phyloP scores from a whole-genome alignment of 2,329 filamentous ascomycete genomes.

The Stagonosporopsis vannaccii region DNA sequence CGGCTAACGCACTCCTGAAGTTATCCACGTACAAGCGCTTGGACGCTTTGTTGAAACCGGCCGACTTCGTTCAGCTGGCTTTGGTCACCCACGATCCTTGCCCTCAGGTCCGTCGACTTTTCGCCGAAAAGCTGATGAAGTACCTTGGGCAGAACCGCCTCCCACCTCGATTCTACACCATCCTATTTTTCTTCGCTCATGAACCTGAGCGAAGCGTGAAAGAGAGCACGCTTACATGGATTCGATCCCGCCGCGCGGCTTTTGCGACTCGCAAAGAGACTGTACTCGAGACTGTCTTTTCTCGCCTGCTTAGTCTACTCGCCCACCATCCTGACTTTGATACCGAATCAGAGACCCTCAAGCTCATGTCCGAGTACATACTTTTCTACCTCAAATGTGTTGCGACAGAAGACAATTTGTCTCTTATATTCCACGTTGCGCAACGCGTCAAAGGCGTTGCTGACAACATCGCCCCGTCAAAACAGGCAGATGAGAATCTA shows the following conservation, averaged over 20 bases:
- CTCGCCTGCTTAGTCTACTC: conserved; percentile 83
- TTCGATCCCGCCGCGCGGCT: conserved; percentile 77
- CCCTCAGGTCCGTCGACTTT: conserved; percentile 75
- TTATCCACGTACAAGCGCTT: conserved; percentile 78
- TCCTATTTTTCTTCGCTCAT: conserved; percentile 89
- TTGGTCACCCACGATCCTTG: conserved; percentile 81
- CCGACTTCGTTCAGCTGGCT: conserved; percentile 82
- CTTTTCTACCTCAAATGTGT: conserved; percentile 86
- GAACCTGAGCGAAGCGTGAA: conserved; percentile 80
- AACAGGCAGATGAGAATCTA: conserved; percentile 69
- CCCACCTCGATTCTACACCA: conserved; percentile 80
- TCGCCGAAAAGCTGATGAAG: conserved; percentile 88
- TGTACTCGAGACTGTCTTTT: conserved; percentile 81
- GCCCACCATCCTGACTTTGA: conserved; percentile 94
- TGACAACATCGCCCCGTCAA: conserved; percentile 73
- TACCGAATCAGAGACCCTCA: conserved; percentile 66
- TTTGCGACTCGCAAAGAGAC: conserved; percentile 64
- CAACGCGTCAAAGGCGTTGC: conserved; percentile 90
- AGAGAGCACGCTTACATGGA: conserved; percentile 82
- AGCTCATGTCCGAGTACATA: conserved; percentile 87
- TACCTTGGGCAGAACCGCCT: conserved; percentile 79
- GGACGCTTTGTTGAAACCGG: conserved; percentile 75
- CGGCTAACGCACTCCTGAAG: conserved; percentile 81
- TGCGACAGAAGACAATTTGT: conserved; percentile 85
- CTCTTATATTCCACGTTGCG: conserved; percentile 88